Conservation (phyloP, 495 filamentous ascomycete genomes). For the Neurospora tetraspora region DNA sequence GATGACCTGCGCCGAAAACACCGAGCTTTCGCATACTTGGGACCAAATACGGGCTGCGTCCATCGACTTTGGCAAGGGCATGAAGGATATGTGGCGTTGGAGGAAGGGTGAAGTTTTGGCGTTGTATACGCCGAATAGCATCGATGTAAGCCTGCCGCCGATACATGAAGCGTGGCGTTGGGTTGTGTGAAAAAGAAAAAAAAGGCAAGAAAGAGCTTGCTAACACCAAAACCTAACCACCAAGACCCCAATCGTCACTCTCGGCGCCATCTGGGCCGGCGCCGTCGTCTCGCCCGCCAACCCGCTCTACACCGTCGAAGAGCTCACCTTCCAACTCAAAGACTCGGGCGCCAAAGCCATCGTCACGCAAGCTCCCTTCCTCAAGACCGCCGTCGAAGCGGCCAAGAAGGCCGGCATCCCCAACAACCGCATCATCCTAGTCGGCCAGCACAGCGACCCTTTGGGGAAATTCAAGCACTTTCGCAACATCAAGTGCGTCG, state of each 20-base stretch:
- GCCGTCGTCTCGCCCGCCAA: slow-evolving; percentile 76
- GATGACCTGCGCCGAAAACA: slow-evolving; percentile 61
- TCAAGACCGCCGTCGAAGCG: slow-evolving; percentile 54
- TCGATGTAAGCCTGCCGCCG: slow-evolving; percentile 23
- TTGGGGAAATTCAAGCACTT: slow-evolving; percentile 61
- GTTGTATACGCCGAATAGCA: slow-evolving; percentile 61
- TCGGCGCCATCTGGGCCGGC: slow-evolving; percentile 78
- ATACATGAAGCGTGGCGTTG: background rate
- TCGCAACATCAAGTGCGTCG: slow-evolving; percentile 53
- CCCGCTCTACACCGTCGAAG: slow-evolving; percentile 75
- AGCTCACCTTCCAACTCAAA: slow-evolving; percentile 80
- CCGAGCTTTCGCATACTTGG: slow-evolving; percentile 64
- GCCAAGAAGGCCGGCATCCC: slow-evolving; percentile 58
- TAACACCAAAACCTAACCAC: background rate
- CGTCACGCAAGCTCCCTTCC: slow-evolving; percentile 53
- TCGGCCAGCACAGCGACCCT: slow-evolving; percentile 64
- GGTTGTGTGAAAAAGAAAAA: background rate
- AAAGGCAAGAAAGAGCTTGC: background rate
- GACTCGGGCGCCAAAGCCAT: slow-evolving; percentile 70
- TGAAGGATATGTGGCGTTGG: slow-evolving; percentile 65
- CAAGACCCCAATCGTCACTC: slow-evolving; percentile 59
- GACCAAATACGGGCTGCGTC: slow-evolving; percentile 54
- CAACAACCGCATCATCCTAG: slow-evolving; percentile 57
- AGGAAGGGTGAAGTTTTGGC: slow-evolving; percentile 69
- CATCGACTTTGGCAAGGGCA: slow-evolving; percentile 67